Evolutionary conservation across 306 rosid species (phyloP).

Genomic region (Castanea mollissima): DNA sequence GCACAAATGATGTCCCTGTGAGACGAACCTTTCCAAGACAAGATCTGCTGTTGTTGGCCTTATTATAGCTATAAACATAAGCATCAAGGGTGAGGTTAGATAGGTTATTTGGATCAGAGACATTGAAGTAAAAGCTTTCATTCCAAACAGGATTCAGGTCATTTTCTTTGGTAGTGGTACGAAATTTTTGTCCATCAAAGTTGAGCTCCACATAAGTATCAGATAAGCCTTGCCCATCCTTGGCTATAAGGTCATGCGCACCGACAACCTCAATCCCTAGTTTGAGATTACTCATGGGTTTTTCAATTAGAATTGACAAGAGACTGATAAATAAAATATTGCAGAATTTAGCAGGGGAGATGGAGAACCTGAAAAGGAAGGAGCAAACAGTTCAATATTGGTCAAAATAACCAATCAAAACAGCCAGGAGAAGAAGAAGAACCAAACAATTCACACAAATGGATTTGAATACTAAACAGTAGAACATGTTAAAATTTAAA

Average conservation of each 20-base stretch:
- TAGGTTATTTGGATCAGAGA: constrained; percentile 63
- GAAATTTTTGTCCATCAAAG: constrained; percentile 72
- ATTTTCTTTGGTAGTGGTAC: constrained; percentile 63
- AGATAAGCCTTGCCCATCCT: constrained; percentile 75
- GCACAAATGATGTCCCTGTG: constrained; percentile 80
- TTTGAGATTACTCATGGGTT: constrained; percentile 64
- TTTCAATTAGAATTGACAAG: constrained; percentile 2
- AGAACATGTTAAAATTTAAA: neutral
- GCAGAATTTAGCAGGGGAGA: constrained; percentile 6
- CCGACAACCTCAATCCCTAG: constrained; percentile 76
- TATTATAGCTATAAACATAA: constrained; percentile 40
- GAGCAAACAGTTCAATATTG: constrained; percentile 6
- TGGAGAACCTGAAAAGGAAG: constrained; percentile 34
- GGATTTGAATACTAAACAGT: neutral
- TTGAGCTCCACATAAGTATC: constrained; percentile 76
- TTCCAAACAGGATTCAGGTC: constrained; percentile 88
- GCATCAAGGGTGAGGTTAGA: constrained; percentile 66
- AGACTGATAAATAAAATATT: neutral
- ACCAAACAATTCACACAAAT: neutral
- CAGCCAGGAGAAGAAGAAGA: neutral
- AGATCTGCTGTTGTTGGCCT: constrained; percentile 36
- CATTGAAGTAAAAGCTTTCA: constrained; percentile 77
- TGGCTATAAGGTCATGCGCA: constrained; percentile 79
- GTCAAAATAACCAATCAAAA: neutral
- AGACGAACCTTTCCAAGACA: constrained; percentile 72